Conservation (phyloP, 257 asterid species). For the Solanum lycopersicoides region DNA sequence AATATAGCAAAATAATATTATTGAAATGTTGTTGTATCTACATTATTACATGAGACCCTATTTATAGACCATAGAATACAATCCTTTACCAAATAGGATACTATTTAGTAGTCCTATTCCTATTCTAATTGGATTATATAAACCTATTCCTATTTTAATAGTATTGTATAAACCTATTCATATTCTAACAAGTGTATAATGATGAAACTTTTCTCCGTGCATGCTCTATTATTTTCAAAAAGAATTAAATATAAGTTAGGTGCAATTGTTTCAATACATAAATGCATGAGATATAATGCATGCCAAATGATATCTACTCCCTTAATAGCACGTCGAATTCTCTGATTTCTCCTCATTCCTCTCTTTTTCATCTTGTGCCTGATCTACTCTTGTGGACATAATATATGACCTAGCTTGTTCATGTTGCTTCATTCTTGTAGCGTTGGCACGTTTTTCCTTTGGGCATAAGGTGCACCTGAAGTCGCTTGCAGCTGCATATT, state of each 20-base stretch:
- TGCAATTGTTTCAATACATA: neutral
- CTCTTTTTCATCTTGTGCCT: neutral
- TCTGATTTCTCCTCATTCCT: neutral
- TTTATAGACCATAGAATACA: too few relatives aligned
- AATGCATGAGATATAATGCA: neutral
- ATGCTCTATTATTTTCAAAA: neutral
- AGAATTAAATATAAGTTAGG: neutral
- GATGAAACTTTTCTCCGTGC: neutral
- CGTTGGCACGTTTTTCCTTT: conserved; percentile 93
- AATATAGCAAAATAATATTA: too few relatives aligned
- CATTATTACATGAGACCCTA: too few relatives aligned
- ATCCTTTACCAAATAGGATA: too few relatives aligned
- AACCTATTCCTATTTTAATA: too few relatives aligned
- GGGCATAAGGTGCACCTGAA: conserved; percentile 87
- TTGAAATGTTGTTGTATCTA: too few relatives aligned
- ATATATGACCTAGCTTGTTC: neutral
- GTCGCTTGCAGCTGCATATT: conserved; percentile 79
- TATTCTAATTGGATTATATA: too few relatives aligned
- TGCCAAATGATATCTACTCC: neutral
- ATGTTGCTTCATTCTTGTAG: conserved; percentile 26
- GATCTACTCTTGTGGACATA: neutral
- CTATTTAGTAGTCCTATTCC: too few relatives aligned
- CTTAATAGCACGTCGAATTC: neutral
- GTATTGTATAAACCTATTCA: too few relatives aligned
- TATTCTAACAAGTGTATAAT: neutral